Conservation (phyloP, 805 yeast genomes). For the Wickerhamomyces xylosicus region DNA sequence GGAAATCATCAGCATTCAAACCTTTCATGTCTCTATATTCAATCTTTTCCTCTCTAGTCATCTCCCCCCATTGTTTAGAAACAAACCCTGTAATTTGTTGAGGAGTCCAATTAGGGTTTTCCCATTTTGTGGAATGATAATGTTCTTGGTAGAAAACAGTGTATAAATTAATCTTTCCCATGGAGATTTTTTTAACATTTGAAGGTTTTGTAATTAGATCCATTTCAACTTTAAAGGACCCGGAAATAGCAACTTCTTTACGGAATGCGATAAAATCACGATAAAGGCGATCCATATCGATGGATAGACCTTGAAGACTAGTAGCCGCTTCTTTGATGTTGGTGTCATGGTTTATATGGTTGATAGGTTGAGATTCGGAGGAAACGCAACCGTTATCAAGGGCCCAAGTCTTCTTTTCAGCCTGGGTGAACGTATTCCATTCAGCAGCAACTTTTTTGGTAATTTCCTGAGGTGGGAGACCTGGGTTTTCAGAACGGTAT, state of each 20-base stretch:
- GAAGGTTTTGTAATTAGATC: not conserved
- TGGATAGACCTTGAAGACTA: not conserved
- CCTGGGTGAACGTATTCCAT: slow-evolving; percentile 1
- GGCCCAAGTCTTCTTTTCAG: slow-evolving; percentile 1
- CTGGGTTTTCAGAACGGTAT: not conserved
- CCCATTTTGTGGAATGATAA: not conserved
- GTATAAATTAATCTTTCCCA: not conserved
- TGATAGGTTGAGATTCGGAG: not conserved
- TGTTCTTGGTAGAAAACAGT: not conserved
- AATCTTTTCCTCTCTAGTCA: not conserved
- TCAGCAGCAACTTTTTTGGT: slow-evolving; percentile 1
- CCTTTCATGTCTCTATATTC: not conserved
- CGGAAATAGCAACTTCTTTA: not conserved
- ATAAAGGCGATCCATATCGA: not conserved
- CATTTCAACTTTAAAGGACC: not conserved
- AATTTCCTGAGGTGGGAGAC: not conserved
- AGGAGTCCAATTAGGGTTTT: not conserved
- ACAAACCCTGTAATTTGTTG: not conserved
- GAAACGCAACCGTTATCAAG: not conserved
- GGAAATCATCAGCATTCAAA: not conserved
- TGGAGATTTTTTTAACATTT: not conserved
- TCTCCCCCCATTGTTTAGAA: not conserved
- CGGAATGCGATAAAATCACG: not conserved
- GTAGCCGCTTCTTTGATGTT: not conserved
- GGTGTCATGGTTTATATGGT: not conserved